Percentiles rank a stretch among this genome's conserved stretches.
Conservation (phyloP, 176 grass and related monocot species). For the Aegilops longissima region DNA sequence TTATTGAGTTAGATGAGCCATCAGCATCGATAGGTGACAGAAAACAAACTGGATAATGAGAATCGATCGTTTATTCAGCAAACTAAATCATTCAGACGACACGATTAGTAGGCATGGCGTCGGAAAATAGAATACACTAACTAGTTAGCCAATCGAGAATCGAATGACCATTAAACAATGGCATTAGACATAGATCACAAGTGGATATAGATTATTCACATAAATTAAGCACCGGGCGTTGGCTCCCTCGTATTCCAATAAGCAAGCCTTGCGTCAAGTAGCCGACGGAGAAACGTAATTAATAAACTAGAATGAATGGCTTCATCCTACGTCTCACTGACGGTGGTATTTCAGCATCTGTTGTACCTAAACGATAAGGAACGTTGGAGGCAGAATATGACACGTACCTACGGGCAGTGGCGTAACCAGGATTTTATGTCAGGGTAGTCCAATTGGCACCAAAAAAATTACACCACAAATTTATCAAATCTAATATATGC, state of each 20-base stretch:
- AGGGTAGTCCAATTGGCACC: too few relatives aligned
- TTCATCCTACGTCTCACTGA: neutral
- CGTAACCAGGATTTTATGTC: too few relatives aligned
- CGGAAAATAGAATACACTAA: neutral
- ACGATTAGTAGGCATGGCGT: neutral
- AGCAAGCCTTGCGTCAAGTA: neutral
- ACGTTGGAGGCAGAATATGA: neutral
- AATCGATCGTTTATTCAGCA: neutral
- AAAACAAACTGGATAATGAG: conserved; percentile 13
- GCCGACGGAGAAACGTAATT: neutral
- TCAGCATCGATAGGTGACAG: neutral
- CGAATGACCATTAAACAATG: conserved; percentile 13
- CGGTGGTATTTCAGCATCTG: neutral
- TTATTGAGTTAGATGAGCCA: conserved; percentile 27
- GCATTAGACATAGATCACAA: conserved; percentile 10
- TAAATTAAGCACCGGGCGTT: neutral
- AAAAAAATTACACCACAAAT: too few relatives aligned
- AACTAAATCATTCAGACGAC: neutral
- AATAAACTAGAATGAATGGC: neutral
- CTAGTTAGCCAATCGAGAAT: neutral
- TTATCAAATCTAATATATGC: too few relatives aligned
- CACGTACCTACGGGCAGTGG: neutral
- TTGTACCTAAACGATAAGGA: conserved; percentile 29
- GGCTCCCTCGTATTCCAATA: neutral
- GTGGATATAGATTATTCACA: conserved; percentile 16